Evolutionary conservation across 2,329 filamentous ascomycete genomes (phyloP).

Genomic region (Aspergillus sp.): DNA sequence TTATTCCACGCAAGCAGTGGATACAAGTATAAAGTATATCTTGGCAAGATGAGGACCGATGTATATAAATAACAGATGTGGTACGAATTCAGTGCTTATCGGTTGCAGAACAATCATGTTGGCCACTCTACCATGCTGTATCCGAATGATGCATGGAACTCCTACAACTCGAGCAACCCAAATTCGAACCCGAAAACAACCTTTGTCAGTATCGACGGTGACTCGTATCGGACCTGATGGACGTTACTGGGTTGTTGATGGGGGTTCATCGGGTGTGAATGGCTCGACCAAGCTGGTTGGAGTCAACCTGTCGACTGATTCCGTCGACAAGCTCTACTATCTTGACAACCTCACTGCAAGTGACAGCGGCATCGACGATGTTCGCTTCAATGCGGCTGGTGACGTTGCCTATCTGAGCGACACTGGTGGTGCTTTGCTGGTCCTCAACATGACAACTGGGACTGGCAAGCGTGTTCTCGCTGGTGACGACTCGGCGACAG

Average conservation of each 20-base stretch:
- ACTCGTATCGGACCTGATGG: constrained; percentile 30
- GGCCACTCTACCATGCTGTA: constrained; percentile 2
- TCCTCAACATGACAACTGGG: not conserved
- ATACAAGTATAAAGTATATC: too few relatives aligned
- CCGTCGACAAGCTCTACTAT: constrained; percentile 26
- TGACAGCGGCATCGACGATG: constrained; percentile 29
- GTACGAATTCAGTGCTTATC: too few relatives aligned
- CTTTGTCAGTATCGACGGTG: constrained; percentile 21
- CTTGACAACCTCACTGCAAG: constrained; percentile 27
- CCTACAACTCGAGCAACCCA: constrained; percentile 5
- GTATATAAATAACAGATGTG: too few relatives aligned
- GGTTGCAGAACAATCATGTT: too few relatives aligned
- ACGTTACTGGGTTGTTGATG: constrained; percentile 27
- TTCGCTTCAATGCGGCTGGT: constrained; percentile 25
- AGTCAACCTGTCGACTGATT: constrained; percentile 29
- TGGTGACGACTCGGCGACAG: not conserved
- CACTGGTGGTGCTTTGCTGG: not conserved
- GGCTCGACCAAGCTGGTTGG: constrained; percentile 24
- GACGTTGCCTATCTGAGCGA: not conserved
- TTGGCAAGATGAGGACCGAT: too few relatives aligned
- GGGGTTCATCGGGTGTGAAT: constrained; percentile 22
- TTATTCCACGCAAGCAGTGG: too few relatives aligned
- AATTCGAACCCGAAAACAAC: constrained; percentile 1
- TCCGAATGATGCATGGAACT: constrained; percentile 7
- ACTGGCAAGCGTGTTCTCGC: not conserved